These are phyloP conservation scores for Picea mariana DNA, from an alignment of 83 land plant genomes.

Conservation along the genomic window DNA sequence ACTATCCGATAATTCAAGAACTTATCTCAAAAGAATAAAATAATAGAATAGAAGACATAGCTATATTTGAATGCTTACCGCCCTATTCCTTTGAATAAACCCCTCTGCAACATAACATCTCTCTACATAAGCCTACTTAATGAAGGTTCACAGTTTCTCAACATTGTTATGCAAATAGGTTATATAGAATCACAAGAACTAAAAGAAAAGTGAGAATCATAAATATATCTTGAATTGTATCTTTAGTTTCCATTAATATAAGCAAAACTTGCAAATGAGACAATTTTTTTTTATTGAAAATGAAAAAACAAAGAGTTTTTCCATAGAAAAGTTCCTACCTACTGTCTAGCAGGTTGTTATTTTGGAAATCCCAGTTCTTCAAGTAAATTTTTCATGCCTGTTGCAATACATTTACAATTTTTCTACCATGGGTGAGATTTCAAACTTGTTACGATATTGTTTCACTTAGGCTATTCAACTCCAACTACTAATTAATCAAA, in stretches of 20 bases:
- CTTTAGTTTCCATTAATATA: neutral
- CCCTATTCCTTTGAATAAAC: neutral
- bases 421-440: too few species aligned
- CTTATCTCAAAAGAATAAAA: too few species aligned
- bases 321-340: slow-evolving; percentile 40
- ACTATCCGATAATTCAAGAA: too few species aligned
- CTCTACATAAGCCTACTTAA: slow-evolving; percentile 84
- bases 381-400: slow-evolving; percentile 74
- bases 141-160: slow-evolving; percentile 76
- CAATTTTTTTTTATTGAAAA: neutral
- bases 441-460: too few species aligned
- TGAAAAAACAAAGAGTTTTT: neutral
- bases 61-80: neutral
- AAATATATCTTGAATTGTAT: too few species aligned
- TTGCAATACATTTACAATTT: slow-evolving; percentile 31
- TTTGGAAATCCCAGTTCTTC: slow-evolving; percentile 71
- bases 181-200: neutral
- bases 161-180: slow-evolving; percentile 51
- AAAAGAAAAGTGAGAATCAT: too few species aligned
- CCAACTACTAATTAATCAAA: too few species aligned
- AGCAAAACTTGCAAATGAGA: neutral
- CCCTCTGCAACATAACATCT: slow-evolving; percentile 64
- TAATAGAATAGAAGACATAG: too few species aligned
- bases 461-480: too few species aligned
- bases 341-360: slow-evolving; percentile 65